Base-by-base conservation (phyloP, 306 rosid genomes). In the Gillenia trifoliata region DNA sequence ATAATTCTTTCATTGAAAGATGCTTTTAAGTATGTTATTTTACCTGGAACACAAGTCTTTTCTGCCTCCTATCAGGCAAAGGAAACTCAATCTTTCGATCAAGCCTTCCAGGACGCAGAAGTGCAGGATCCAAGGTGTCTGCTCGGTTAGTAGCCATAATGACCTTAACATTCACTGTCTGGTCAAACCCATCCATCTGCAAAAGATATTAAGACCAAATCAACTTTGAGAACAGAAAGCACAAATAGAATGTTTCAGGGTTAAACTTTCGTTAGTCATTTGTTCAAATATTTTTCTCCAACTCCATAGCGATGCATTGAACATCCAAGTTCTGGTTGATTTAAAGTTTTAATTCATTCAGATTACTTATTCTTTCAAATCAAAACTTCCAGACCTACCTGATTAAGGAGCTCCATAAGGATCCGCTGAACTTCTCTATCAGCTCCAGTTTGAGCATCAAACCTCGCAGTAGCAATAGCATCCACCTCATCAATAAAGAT, bases 401-500 rank as follows among this genome's bases (percentile, higher is more conserved):
- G 99, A 86, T 95, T 95, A 72, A 95, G 83, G 75, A 95, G 98
- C 78, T 95, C 99, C 99, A 95, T 95, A 45, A 95, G 99, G 61
- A 95, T 95, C 73, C 99, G 98, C 81, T 95, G 99, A 71, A 95
- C 99, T 92, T 95, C 99, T 89, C 99, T 86, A 49, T 95, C 99
- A 68, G 98, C 99, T 66, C 98, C 99, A 68, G 99, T 95, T 88
- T 95, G 99, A 64, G 99, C 99, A 86, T 95, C 99, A 88, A 95
- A 95, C 66, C 99, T 85, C 30, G 99, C 99, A 34, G 99, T 95
- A 59, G 99, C 99, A 57, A 95, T 95, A 7, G 99, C 99, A 88
- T 95, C 99, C 56, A 95, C 99, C 86, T 95, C 99, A 80, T 95
- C 99, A 50, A 95, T 95, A 81, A 95, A 95, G 82, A 95, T 95